Conservation (phyloP, 1,284 basidiomycete species). For the Cerrena zonata region DNA sequence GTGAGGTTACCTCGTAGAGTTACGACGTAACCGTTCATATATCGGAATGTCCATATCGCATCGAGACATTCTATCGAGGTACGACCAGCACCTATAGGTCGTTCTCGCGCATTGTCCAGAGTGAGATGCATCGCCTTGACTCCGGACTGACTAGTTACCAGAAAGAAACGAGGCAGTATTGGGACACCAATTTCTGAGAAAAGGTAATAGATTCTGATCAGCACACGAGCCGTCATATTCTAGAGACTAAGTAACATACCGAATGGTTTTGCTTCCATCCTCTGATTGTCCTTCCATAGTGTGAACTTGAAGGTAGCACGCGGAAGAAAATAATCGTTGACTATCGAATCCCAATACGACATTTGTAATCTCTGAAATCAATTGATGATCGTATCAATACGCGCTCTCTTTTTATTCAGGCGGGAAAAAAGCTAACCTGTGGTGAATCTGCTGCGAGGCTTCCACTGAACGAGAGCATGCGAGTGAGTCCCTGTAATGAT, state of each 20-base stretch:
- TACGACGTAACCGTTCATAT: slow-evolving; percentile 68
- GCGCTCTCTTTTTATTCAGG: too few species aligned
- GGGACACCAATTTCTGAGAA: slow-evolving; percentile 72
- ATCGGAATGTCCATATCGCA: slow-evolving; percentile 73
- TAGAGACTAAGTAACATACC: slow-evolving; percentile 40
- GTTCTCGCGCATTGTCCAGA: slow-evolving; percentile 67
- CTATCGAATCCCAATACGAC: slow-evolving; percentile 57
- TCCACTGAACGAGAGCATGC: slow-evolving; percentile 62
- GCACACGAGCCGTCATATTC: not conserved
- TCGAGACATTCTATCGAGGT: slow-evolving; percentile 59
- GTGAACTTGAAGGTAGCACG: slow-evolving; percentile 68
- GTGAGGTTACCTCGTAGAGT: slow-evolving; percentile 65
- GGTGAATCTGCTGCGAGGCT: slow-evolving; percentile 48
- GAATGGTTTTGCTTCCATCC: slow-evolving; percentile 71
- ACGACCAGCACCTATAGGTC: slow-evolving; percentile 38
- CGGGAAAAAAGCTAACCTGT: slow-evolving; percentile 36
- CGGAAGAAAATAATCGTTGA: slow-evolving; percentile 60
- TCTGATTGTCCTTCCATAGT: slow-evolving; percentile 73
- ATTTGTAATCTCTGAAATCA: slow-evolving; percentile 48
- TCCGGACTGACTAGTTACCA: slow-evolving; percentile 73
- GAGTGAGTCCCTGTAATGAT: slow-evolving; percentile 29
- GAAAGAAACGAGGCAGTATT: slow-evolving; percentile 75
- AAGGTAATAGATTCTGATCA: not conserved
- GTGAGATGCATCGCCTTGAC: slow-evolving; percentile 71
- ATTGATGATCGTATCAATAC: too few species aligned